These are phyloP conservation scores for Margaritispora aquatica DNA, from an alignment of 495 filamentous ascomycete genomes.

Conservation along the genomic window DNA sequence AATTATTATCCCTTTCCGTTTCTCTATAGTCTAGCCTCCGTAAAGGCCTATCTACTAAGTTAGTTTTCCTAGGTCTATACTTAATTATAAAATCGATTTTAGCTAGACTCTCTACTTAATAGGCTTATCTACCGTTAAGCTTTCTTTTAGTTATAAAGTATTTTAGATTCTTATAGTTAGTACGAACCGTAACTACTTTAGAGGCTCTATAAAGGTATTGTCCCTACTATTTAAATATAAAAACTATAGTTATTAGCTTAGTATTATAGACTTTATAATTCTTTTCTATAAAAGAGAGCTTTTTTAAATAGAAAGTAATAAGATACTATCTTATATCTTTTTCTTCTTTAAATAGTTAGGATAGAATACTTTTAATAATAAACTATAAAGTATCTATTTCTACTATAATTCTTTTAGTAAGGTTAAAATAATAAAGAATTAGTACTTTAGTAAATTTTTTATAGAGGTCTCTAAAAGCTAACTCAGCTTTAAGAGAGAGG, in stretches of 20 bases:
- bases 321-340: neutral
- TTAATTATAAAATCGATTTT: neutral
- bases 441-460: neutral
- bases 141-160: neutral
- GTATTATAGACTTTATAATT: neutral
- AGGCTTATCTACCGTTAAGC: neutral
- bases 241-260: neutral
- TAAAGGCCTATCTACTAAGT: neutral
- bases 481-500: neutral
- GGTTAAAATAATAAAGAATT: neutral
- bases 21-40: no score
- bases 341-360: neutral
- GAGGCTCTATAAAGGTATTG: neutral
- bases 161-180: neutral
- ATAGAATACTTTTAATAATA: neutral
- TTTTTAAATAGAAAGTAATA: slow-evolving; percentile 1
- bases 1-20: no score
- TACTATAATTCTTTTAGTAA: neutral
- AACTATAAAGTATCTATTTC: neutral
- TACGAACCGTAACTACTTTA: neutral
- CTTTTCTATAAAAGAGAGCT: neutral
- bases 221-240: neutral
- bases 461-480: neutral
- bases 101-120: neutral
- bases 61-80: neutral